Evolutionary conservation across 176 grass and related monocot species (phyloP), one percentile per base, ranked within the genome.

Genomic region (Zea luxurians): DNA sequence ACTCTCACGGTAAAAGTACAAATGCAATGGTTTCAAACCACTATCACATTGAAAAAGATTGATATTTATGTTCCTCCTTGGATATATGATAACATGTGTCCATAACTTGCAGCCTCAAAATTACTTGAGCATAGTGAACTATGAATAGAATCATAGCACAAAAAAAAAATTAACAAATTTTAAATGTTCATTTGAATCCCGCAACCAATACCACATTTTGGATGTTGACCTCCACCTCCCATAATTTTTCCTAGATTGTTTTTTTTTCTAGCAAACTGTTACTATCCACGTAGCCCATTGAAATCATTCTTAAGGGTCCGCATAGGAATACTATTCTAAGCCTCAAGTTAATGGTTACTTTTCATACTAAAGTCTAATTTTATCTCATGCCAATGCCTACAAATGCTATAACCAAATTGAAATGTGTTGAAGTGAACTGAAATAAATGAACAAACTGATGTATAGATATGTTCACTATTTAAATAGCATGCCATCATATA

Each of bases 371-470:
- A 70, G 10, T 49, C 15, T 37, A 37, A 63, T 38, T 37, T 71
- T 12, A 70, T 85, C 58, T 71, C 68, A 78, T 46, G 67, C 15
- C 10, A 71, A 44, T 13, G 41, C 60, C 47, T 66, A 74, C 40
- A 66, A 40, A 67, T 49, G 17, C 1, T 66, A 57, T 47, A 41
- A 10, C 36, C 46, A 52, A 71, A 84, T 71, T 18, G n/a, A 37
- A 38, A 72, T 71, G n/a, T 10, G 75, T 9, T 78, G 59, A 49
- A 61, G 58, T 71, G 59, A 66, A 10, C 13, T 64, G 9, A 76
- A 75, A 37, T 45, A 64, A 59, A 72, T 10, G 9, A 66, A 72
- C 1, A 66, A 40, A 73, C 54, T 10, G 10, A 27, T 20, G 85
- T 43, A 41, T 11, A 76, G 17, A 55, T 42, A 84, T 8, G 16